phyloP scores from a whole-genome alignment of 2,329 filamentous ascomycete species.

The Stromatinia cepivora region DNA sequence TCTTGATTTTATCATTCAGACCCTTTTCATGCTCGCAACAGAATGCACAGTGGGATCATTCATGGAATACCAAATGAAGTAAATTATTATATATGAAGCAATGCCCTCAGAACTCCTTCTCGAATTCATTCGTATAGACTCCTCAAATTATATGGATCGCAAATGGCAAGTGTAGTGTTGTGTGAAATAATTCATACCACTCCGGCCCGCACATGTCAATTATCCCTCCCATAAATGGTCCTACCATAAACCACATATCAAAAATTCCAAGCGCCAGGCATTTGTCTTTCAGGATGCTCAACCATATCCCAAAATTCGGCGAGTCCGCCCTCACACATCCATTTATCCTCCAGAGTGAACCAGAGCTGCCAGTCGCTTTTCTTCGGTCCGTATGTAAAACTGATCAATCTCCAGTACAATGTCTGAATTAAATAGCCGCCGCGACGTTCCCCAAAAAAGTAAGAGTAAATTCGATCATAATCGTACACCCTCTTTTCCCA shows the following conservation, averaged over 20 bases:
- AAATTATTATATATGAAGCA: neutral
- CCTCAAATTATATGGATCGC: neutral
- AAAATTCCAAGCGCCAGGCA: neutral
- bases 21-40: fast-evolving
- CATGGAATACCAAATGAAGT: neutral
- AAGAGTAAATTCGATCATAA: neutral
- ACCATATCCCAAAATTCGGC: neutral
- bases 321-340: fast-evolving
- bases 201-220: neutral
- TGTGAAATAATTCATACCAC: fast-evolving
- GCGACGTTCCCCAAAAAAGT: too few species aligned
- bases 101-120: neutral
- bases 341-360: neutral
- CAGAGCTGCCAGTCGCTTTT: constrained; percentile 2
- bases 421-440: too few species aligned
- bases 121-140: neutral
- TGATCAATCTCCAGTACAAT: neutral
- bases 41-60: too few species aligned
- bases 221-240: too few species aligned
- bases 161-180: too few species aligned
- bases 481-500: neutral
- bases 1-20: neutral
- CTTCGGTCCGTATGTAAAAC: neutral
- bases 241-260: neutral
- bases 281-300: neutral